Conservation (phyloP, 176 grass and related monocot species). For the Bromus sterilis region DNA sequence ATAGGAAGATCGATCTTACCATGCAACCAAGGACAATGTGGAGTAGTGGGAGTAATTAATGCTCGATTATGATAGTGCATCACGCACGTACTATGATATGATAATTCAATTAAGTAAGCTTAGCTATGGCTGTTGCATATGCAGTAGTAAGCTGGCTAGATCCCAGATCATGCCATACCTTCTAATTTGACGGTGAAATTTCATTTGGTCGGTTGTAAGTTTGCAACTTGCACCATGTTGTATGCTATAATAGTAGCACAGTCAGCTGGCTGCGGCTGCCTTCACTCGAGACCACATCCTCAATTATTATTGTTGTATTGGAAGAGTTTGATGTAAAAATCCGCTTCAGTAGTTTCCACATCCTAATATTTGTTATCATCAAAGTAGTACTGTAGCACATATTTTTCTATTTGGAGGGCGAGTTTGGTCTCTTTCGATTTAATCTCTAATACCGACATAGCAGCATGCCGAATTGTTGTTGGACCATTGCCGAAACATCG, state of each 20-base stretch:
- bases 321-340: too few species aligned
- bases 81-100: neutral
- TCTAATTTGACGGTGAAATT: neutral
- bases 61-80: neutral
- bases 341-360: too few species aligned
- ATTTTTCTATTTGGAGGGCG: too few species aligned
- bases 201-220: neutral
- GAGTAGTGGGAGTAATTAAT: neutral
- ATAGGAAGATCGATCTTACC: neutral
- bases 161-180: neutral
- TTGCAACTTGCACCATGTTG: neutral
- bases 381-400: too few species aligned
- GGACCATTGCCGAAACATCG: too few species aligned
- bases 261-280: neutral
- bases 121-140: neutral
- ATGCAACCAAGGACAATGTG: too few species aligned
- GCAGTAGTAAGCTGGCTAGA: neutral
- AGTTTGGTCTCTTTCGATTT: too few species aligned
- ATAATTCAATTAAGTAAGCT: neutral
- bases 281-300: neutral
- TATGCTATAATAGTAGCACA: neutral
- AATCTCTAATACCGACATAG: too few species aligned
- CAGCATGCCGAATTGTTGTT: too few species aligned
- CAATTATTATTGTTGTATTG: too few species aligned
- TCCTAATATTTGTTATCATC: too few species aligned